These are phyloP conservation scores for Gypsophila paniculata DNA, from an alignment of 179 eudicot genomes.

Conservation along the genomic window DNA sequence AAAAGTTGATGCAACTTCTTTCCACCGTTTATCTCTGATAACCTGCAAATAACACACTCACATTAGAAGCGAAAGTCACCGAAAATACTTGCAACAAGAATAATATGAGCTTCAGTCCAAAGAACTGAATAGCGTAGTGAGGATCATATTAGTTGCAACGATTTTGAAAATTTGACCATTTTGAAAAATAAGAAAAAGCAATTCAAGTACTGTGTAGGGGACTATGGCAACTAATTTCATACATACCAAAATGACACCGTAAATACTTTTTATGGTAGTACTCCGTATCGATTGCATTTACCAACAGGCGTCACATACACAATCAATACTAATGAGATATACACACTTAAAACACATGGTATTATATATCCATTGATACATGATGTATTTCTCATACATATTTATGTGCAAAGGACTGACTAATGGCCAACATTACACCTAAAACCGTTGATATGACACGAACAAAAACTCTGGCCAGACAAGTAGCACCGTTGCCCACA, in stretches of 20 bases:
- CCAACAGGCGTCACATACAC: too few relatives aligned
- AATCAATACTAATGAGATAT: too few relatives aligned
- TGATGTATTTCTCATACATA: not conserved
- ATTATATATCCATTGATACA: not conserved
- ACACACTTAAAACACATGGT: not conserved
- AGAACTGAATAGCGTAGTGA: not conserved
- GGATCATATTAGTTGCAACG: not conserved
- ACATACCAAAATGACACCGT: not conserved
- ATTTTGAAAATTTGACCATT: not conserved
- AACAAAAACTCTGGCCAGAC: not conserved
- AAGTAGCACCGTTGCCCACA: not conserved
- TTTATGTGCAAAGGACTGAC: not conserved
- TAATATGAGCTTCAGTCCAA: not conserved
- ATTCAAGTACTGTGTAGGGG: not conserved
- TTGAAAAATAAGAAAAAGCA: not conserved
- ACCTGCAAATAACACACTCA: conserved; percentile 48
- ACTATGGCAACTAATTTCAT: not conserved
- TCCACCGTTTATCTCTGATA: conserved; percentile 74
- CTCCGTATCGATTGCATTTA: not conserved
- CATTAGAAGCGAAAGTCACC: not conserved
- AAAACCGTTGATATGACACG: not conserved
- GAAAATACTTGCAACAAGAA: conserved; percentile 4
- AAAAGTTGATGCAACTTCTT: conserved; percentile 75
- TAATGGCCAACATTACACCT: not conserved
- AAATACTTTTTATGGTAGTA: not conserved